Conservation (phyloP, 352 stramenopile species). For the Pythium sp. region DNA sequence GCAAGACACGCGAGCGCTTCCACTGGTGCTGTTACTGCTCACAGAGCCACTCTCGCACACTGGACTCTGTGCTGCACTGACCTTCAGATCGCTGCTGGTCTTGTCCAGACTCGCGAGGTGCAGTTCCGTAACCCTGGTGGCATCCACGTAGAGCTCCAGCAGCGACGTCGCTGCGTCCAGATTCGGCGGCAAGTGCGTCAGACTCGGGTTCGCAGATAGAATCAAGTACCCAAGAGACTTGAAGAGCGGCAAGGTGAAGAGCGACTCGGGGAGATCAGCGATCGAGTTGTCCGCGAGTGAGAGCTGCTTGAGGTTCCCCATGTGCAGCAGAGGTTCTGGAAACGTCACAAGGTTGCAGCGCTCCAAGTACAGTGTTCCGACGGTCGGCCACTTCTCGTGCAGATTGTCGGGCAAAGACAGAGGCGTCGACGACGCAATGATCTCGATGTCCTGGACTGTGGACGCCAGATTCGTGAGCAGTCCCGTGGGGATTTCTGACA, state of each 20-base stretch:
- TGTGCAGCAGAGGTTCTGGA: not conserved
- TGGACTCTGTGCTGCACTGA: conserved; percentile 14
- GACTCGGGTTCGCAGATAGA: conserved; percentile 1
- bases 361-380: conserved; percentile 4
- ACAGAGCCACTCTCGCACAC: not conserved
- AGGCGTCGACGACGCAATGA: not conserved
- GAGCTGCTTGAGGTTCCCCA: conserved; percentile 1
- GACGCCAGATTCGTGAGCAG: conserved; percentile 12
- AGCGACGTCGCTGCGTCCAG: not conserved
- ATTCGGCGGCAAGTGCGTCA: not conserved
- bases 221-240: conserved; percentile 3
- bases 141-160: conserved; percentile 12
- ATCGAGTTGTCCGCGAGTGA: conserved; percentile 10
- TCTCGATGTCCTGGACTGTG: conserved; percentile 15
- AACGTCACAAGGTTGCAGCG: conserved; percentile 3
- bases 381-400: conserved; percentile 1
- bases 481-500: not conserved
- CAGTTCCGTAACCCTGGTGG: not conserved
- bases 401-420: not conserved
- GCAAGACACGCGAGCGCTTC: not conserved
- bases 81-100: not conserved
- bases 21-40: not conserved
- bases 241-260: conserved; percentile 3
- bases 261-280: not conserved
- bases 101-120: not conserved